phyloP scores from a whole-genome alignment of 1,284 basidiomycete genomes.

The Ganoderma boninense region DNA sequence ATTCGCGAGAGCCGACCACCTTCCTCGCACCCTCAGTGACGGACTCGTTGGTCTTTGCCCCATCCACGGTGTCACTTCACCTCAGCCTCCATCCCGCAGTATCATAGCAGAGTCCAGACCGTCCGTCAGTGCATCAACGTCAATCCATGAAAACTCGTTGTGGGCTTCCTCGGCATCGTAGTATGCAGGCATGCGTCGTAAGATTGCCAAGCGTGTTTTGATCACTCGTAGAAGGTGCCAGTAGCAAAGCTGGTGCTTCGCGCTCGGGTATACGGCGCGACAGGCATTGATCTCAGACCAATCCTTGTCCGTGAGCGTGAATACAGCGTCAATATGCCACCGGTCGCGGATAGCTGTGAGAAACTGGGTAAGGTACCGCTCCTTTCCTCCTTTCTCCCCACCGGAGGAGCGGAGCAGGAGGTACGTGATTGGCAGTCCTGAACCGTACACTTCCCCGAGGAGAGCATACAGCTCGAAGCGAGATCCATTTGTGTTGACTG shows the following conservation, averaged over 20 bases:
- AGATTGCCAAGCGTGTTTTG: slow-evolving; percentile 27
- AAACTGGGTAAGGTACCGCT: neutral
- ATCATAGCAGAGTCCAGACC: no score
- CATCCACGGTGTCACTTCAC: no score
- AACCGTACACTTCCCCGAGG: neutral
- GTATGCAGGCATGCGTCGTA: slow-evolving; percentile 16
- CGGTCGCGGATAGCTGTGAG: neutral
- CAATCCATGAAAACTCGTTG: slow-evolving; percentile 26
- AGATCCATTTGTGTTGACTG: neutral
- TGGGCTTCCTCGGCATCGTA: slow-evolving; percentile 22
- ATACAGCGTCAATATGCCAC: slow-evolving; percentile 22
- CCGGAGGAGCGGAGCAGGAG: neutral
- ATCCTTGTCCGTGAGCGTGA: slow-evolving; percentile 31
- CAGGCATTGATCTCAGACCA: slow-evolving; percentile 34
- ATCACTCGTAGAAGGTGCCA: slow-evolving; percentile 32
- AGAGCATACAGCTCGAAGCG: neutral
- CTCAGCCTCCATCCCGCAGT: no score
- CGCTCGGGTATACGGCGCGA: slow-evolving; percentile 15
- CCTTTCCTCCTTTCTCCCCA: neutral
- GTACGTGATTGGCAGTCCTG: neutral
- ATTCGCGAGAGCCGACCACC: no score
- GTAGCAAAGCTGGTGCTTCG: slow-evolving; percentile 33
- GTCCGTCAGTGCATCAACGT: no score
- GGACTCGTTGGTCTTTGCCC: no score
- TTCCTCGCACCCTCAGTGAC: no score